phyloP scores from a whole-genome alignment of 148 eudicot genomes.

The Rhododendron simsii region DNA sequence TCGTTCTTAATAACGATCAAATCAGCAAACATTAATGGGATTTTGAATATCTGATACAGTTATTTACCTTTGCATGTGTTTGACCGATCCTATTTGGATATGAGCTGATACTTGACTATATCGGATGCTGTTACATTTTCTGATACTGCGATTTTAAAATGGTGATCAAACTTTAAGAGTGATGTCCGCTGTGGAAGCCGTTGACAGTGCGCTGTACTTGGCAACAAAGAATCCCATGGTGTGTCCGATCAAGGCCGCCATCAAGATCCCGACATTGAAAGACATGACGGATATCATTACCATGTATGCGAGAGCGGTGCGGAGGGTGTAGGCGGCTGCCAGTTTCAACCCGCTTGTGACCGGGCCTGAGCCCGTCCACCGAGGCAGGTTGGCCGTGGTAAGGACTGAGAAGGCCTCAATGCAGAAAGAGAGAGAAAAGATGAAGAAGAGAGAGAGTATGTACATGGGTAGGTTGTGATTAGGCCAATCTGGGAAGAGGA shows the following conservation, averaged over 20 bases:
- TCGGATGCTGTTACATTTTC: background rate
- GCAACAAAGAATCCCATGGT: conserved; percentile 22
- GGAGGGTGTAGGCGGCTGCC: conserved; percentile 21
- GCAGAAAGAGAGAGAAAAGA: conserved; percentile 22
- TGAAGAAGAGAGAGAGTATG: conserved; percentile 21
- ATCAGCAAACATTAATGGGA: too few relatives aligned
- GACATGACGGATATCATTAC: conserved; percentile 54
- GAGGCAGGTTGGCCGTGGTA: background rate
- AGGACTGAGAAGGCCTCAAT: conserved; percentile 17
- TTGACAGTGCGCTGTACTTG: conserved; percentile 8
- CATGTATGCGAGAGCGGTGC: conserved; percentile 31
- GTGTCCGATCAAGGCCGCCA: conserved; percentile 36
- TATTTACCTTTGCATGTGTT: too few relatives aligned
- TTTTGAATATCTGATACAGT: too few relatives aligned
- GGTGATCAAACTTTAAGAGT: conserved; percentile 6
- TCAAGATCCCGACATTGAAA: conserved; percentile 37
- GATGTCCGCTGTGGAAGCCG: background rate
- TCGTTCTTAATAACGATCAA: too few relatives aligned
- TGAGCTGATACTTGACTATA: background rate
- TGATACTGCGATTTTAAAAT: background rate
- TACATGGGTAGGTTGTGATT: conserved; percentile 27
- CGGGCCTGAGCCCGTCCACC: conserved; percentile 2
- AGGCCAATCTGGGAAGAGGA: conserved; percentile 40
- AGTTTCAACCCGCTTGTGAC: background rate
- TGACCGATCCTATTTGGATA: background rate